Conservation (phyloP, 352 stramenopile genomes). For the Saprolegnia diclina region DNA sequence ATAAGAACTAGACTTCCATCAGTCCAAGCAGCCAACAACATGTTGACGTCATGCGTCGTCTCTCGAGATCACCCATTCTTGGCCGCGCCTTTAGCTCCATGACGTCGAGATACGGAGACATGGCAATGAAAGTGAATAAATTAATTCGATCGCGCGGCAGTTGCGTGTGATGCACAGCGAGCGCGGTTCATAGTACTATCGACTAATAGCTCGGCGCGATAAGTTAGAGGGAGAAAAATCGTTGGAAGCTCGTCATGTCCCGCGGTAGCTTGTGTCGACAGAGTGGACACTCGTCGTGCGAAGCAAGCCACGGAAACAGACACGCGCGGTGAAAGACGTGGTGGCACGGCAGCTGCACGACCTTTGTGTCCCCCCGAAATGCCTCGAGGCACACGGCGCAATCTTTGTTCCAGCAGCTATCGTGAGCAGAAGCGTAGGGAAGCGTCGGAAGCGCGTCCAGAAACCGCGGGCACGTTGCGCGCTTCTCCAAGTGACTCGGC, state of each 20-base stretch:
- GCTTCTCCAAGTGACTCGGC: background rate
- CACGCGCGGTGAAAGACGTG: conserved; percentile 25
- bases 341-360: conserved; percentile 19
- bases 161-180: no score
- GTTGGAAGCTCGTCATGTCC: conserved; percentile 1
- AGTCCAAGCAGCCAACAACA: no score
- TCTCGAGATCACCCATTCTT: no score
- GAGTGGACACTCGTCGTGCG: conserved; percentile 20
- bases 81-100: no score
- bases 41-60: no score
- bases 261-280: conserved; percentile 12
- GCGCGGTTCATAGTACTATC: no score
- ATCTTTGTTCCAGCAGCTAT: conserved; percentile 20
- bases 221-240: conserved; percentile 10
- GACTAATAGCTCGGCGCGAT: no score
- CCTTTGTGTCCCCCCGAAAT: background rate
- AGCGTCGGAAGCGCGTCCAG: background rate
- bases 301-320: conserved; percentile 20
- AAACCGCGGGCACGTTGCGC: conserved; percentile 10
- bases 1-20: no score
- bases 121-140: no score
- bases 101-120: no score
- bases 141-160: no score
- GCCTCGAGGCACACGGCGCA: conserved; percentile 23
- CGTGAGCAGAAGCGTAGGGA: background rate